Evolutionary conservation across 73 alveolate species (phyloP), one percentile per base, ranked within the genome.

Genomic region (Durusdinium trenchii): DNA sequence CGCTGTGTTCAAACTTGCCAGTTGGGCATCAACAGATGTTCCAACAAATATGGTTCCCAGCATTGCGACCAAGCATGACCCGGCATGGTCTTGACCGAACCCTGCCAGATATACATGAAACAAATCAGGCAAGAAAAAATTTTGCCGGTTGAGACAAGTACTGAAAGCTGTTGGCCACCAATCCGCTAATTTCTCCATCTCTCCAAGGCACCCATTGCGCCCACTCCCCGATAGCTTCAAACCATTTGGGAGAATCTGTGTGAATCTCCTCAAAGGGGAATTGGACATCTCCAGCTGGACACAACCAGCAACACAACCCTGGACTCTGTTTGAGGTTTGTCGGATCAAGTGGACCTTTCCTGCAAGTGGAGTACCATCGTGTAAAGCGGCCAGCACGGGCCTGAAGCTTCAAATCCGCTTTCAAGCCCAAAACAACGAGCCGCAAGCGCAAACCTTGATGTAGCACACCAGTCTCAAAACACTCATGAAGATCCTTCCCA

Each of bases 11-110:
- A 86, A 43, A 10, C n/a, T 42, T 1, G 32, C 95, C 62, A 86
- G 45, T 38, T 86, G 95, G 7, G 32, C 47, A 23, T 86, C 95
- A 10, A 86, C 95, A 14, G 28, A 6, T 2, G 62, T 10, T 67
- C 90, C 90, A 43, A 18, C 18, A 47, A 79, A 79, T 45, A 67
- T 47, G 47, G 30, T 46, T 20, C 69, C 69, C 47, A 84, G 46
- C 78, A 84, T 36, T 51, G 50, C 50, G 36, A 84, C 94, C 94
- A 84, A 40, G 45, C 94, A 50, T 5, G 79, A 84, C 40, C 79
- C 75, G 38, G 79, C 94, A 57, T 52, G 46, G 57, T 84, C 94
- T 36, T 84, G 94, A n/a, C 94, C 94, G 12, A 84, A 52, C 54
- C 94, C 94, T 5, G 76, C 76, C 57, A 84, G 35, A 28, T 84